Percentiles rank a stretch among this genome's conserved stretches.
phyloP scores from a whole-genome alignment of 371 early-diverging fungal genomes.

The Mucor sp. region DNA sequence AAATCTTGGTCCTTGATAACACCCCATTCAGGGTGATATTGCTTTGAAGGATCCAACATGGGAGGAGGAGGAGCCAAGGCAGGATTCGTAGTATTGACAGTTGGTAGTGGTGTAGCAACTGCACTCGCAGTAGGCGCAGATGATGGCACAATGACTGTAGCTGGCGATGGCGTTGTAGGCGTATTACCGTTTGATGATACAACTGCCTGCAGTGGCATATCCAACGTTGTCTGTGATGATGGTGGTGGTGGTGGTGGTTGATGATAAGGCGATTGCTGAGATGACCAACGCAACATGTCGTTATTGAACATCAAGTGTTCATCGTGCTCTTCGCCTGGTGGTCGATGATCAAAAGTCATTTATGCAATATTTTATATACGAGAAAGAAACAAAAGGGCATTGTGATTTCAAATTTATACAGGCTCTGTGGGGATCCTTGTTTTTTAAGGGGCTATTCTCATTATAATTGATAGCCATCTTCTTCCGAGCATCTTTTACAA shows the following conservation, averaged over 20 bases:
- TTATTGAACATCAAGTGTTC: slow-evolving; percentile 13
- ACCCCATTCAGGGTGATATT: slow-evolving; percentile 52
- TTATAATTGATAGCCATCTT: background rate
- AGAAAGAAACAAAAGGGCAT: background rate
- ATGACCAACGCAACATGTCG: slow-evolving; percentile 19
- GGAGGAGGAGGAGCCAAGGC: slow-evolving; percentile 15
- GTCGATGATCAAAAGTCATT: slow-evolving; percentile 16
- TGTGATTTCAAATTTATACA: background rate
- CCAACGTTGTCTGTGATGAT: background rate
- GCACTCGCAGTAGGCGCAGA: background rate
- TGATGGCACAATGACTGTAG: background rate
- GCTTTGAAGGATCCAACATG: slow-evolving; percentile 28
- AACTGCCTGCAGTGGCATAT: slow-evolving; percentile 15
- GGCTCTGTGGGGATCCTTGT: background rate
- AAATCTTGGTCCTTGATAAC: slow-evolving; percentile 49
- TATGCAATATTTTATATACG: background rate
- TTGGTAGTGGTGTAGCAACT: background rate
- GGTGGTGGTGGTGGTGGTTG: background rate
- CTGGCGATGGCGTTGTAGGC: background rate
- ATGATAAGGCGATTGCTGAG: slow-evolving; percentile 3
- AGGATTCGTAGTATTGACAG: slow-evolving; percentile 22
- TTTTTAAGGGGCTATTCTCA: background rate
- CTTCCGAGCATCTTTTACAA: background rate
- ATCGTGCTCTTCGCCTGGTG: slow-evolving; percentile 7
- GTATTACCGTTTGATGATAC: background rate